Conservation (phyloP, 1,284 basidiomycete species). For the Ustilago hordei region DNA sequence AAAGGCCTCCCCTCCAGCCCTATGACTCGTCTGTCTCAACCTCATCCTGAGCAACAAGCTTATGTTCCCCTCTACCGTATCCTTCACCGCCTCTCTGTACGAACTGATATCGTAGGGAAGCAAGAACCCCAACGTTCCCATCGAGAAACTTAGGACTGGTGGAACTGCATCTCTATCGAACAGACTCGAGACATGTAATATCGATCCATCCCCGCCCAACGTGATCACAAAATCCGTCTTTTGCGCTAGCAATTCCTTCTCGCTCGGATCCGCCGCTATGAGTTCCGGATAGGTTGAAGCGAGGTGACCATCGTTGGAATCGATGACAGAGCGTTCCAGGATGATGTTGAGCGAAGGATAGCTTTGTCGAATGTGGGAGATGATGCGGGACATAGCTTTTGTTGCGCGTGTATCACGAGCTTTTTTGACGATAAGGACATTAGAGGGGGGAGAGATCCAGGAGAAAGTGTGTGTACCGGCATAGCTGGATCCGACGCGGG, state of each 20-base stretch:
- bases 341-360: constrained; percentile 82
- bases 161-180: constrained; percentile 90
- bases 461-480: constrained; percentile 67
- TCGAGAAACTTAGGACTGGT: constrained; percentile 93
- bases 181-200: constrained; percentile 90
- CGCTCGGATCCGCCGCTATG: constrained; percentile 18
- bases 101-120: constrained; percentile 78
- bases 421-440: constrained; percentile 73
- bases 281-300: constrained; percentile 36
- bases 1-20: constrained; percentile 41
- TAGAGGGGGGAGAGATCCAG: constrained; percentile 68
- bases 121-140: constrained; percentile 94
- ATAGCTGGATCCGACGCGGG: constrained; percentile 59
- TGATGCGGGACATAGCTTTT: constrained; percentile 70
- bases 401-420: constrained; percentile 71
- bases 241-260: constrained; percentile 39
- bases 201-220: constrained; percentile 93
- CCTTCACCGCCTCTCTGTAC: constrained; percentile 54
- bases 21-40: constrained; percentile 52
- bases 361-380: constrained; percentile 63
- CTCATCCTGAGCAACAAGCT: constrained; percentile 63
- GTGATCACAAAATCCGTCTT: constrained; percentile 84
- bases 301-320: constrained; percentile 75
- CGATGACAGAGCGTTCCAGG: constrained; percentile 75
- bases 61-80: constrained; percentile 56